Evolutionary conservation across 2,329 filamentous ascomycete species (phyloP), one percentile per base, ranked within the genome.

Genomic region (Pseudopyrenochaeta lycopersici): DNA sequence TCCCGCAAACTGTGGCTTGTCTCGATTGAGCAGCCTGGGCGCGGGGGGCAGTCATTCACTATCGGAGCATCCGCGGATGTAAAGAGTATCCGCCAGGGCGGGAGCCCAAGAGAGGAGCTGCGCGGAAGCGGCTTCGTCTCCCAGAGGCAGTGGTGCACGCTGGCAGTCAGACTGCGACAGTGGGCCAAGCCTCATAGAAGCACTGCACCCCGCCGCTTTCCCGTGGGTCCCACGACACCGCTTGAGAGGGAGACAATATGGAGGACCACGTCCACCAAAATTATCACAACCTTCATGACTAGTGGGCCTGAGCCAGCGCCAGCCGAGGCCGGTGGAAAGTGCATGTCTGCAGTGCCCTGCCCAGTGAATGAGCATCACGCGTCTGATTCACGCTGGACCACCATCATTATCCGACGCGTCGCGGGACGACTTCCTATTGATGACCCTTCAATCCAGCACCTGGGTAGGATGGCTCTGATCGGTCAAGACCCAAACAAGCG

Each of bases 351-450:
- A 27, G 9, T 27, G 23, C 23, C 23, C 23, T 27, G 23, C 23
- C 20, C n/a, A n/a, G 20, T 39, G 7, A 12, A 42, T 14, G 3
- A 21, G n/a, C 40, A 30, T n/a, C 27, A 17, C 32, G 44, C 38
- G 31, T 32, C 20, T 29, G 29, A 27, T 38, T 33, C 32, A 45
- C 35, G 49, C 49, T 36, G 46, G 17, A 23, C 21, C 46, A 33
- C 27, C 32, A 14, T 9, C 18, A 51, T 38, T 56, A 42, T 52
- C 51, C 39, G 39, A 56, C 42, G 54, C 48, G 36, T 44, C 31
- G 49, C 64, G 61, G 60, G 41, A 62, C 41, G 23, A 33, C 43
- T 51, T 55, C 57, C 64, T 39, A 67, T 63, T 65, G 46, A 52
- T 12, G 20, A 21, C 21, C 18, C 17, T 38, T 18, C 18, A 31